Conservation (phyloP, 371 early-diverging fungal species). For the Mucor saturninus region DNA sequence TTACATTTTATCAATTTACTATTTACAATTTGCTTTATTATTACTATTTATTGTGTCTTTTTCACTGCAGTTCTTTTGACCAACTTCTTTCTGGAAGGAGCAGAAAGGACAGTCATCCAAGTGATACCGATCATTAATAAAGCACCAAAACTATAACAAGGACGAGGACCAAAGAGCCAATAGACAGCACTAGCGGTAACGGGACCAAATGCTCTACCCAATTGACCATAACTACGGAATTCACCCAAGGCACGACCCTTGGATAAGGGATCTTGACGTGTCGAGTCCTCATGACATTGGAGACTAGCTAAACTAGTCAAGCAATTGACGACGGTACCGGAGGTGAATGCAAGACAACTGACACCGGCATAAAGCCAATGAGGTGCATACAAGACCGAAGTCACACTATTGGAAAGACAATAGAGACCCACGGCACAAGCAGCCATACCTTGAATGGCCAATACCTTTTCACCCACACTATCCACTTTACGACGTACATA, state of each 20-base stretch:
- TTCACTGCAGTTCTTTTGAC: background rate
- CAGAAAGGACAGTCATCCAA: conserved; percentile 22
- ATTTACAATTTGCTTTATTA: background rate
- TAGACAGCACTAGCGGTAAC: conserved; percentile 85
- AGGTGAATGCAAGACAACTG: conserved; percentile 85
- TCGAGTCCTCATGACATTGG: conserved; percentile 49
- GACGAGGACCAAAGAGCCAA: conserved; percentile 81
- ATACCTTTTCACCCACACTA: conserved; percentile 67
- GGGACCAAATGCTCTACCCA: conserved; percentile 92
- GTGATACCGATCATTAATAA: conserved; percentile 33
- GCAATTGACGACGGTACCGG: conserved; percentile 93
- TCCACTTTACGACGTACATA: conserved; percentile 85
- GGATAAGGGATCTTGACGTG: conserved; percentile 29
- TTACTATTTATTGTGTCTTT: conserved; percentile 12
- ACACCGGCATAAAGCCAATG: conserved; percentile 58
- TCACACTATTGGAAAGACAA: conserved; percentile 63
- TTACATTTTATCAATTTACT: background rate
- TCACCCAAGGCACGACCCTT: conserved; percentile 83
- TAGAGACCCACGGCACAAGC: conserved; percentile 73
- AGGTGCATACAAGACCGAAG: background rate
- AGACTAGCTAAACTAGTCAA: conserved; percentile 80
- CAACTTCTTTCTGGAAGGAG: conserved; percentile 5
- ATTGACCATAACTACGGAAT: conserved; percentile 90
- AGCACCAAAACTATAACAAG: conserved; percentile 56
- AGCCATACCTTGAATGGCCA: conserved; percentile 82